Conservation (phyloP, 805 yeast species). For the Candida sonorensis region DNA sequence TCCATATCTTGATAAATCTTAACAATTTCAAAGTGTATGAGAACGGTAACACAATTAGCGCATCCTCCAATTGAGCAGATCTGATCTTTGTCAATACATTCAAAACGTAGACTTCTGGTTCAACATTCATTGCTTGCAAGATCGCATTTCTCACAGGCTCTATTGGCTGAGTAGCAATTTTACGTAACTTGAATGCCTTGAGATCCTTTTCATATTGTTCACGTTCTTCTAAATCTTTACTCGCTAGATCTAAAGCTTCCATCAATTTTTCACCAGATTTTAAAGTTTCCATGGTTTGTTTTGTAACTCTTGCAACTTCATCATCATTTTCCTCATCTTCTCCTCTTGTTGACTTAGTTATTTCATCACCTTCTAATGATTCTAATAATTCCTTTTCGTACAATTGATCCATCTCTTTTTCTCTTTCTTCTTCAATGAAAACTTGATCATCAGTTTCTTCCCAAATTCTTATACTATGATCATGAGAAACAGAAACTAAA, state of each 20-base stretch:
- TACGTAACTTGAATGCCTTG: conserved; percentile 31
- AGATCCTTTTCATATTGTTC: conserved; percentile 43
- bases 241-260: conserved; percentile 86
- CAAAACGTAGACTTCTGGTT: conserved; percentile 75
- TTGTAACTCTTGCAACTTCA: conserved; percentile 59
- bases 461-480: conserved; percentile 92
- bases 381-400: conserved; percentile 76
- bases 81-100: conserved; percentile 63
- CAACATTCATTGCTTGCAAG: conserved; percentile 61
- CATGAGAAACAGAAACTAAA: conserved; percentile 83
- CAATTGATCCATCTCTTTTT: conserved; percentile 87
- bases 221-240: conserved; percentile 54
- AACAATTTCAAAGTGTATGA: conserved; percentile 70
- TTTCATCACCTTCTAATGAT: conserved; percentile 55
- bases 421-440: conserved; percentile 95
- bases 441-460: conserved; percentile 88
- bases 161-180: conserved; percentile 42
- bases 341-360: conserved; percentile 29
- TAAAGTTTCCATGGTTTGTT: conserved; percentile 84
- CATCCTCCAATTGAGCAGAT: conserved; percentile 87
- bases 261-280: conserved; percentile 90
- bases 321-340: conserved; percentile 38
- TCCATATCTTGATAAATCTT: conserved; percentile 70
- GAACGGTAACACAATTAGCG: conserved; percentile 84
- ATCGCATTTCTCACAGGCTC: conserved; percentile 65